A percentile compares a stretch with the other conserved stretches of the same genome.
phyloP scores from a whole-genome alignment of 2,329 filamentous ascomycete species.

The Pseudogymnoascus sp. region DNA sequence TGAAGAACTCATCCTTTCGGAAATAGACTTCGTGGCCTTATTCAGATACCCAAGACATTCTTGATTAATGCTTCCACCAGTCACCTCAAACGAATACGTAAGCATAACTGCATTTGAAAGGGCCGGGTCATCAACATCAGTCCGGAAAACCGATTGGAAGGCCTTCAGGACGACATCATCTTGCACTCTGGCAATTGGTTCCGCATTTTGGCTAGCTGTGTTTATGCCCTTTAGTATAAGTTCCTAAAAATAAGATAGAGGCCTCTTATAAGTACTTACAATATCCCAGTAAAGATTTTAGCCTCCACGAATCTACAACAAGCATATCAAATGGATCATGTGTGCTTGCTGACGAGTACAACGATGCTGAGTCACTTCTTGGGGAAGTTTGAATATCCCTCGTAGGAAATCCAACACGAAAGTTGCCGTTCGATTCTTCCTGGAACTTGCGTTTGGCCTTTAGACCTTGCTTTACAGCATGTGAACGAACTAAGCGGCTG shows the following conservation, averaged over 20 bases:
- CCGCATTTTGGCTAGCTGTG: slow-evolving; percentile 22
- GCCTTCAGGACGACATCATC: slow-evolving; percentile 32
- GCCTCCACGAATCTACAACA: slow-evolving; percentile 19
- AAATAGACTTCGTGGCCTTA: slow-evolving; percentile 29
- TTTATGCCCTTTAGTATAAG: slow-evolving; percentile 18
- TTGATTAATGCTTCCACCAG: slow-evolving; percentile 21
- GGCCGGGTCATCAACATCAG: slow-evolving; percentile 30
- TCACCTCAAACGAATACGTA: slow-evolving; percentile 30
- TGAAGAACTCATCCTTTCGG: slow-evolving; percentile 28
- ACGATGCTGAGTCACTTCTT: background rate
- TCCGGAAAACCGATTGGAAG: slow-evolving; percentile 32
- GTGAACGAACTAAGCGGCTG: slow-evolving; percentile 16
- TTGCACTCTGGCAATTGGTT: slow-evolving; percentile 35
- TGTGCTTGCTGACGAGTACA: background rate
- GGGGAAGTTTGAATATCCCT: slow-evolving; percentile 6
- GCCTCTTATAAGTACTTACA: slow-evolving; percentile 16
- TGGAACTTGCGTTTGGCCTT: slow-evolving; percentile 26
- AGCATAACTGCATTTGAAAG: slow-evolving; percentile 36
- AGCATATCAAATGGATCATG: slow-evolving; percentile 22
- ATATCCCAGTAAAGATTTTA: slow-evolving; percentile 18
- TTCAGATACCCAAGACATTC: slow-evolving; percentile 34
- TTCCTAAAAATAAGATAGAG: background rate
- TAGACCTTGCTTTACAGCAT: slow-evolving; percentile 27
- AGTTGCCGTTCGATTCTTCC: slow-evolving; percentile 24
- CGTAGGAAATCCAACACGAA: slow-evolving; percentile 15